A percentile compares a stretch with the other conserved stretches of the same genome.
These are phyloP conservation scores for Aureobasidium pullulans DNA, from an alignment of 2,329 filamentous ascomycete species.

Conservation along the genomic window DNA sequence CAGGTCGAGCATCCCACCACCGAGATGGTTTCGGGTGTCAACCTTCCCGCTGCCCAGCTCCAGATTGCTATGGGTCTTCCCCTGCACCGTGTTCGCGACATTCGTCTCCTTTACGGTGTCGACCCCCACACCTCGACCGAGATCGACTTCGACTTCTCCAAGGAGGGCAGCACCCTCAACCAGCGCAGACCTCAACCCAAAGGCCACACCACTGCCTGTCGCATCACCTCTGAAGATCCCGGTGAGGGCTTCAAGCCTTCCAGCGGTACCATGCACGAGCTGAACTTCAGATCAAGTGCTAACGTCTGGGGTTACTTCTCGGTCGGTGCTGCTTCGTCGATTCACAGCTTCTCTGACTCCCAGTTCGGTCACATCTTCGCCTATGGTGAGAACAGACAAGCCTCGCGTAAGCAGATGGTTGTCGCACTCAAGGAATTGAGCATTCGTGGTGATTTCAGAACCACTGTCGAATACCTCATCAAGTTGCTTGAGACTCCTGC, in stretches of 20 bases:
- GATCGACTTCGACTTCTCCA: constrained; percentile 96
- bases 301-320: constrained; percentile 99
- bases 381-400: constrained; percentile 93
- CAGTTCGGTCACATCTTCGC: constrained; percentile 99
- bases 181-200: constrained; percentile 89
- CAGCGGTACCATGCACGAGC: constrained; percentile 95
- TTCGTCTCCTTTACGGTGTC: constrained; percentile 89
- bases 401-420: constrained; percentile 98
- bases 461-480: constrained; percentile 97
- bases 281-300: constrained; percentile 97
- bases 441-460: constrained; percentile 98
- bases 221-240: constrained; percentile 97
- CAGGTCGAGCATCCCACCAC: constrained; percentile 99
- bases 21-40: constrained; percentile 98
- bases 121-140: constrained; percentile 79
- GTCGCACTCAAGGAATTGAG: constrained; percentile 96
- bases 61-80: constrained; percentile 99
- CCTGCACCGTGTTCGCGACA: constrained; percentile 90
- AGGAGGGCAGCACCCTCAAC: constrained; percentile 69
- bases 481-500: constrained; percentile 97
- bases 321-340: constrained; percentile 89
- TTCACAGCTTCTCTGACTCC: constrained; percentile 98
- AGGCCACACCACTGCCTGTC: constrained; percentile 95
- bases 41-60: constrained; percentile 91
- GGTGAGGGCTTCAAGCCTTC: constrained; percentile 99